A percentile compares a stretch with the other conserved stretches of the same genome.
Conservation (phyloP, 2,329 filamentous ascomycete species). For the Blastomyces parvus region DNA sequence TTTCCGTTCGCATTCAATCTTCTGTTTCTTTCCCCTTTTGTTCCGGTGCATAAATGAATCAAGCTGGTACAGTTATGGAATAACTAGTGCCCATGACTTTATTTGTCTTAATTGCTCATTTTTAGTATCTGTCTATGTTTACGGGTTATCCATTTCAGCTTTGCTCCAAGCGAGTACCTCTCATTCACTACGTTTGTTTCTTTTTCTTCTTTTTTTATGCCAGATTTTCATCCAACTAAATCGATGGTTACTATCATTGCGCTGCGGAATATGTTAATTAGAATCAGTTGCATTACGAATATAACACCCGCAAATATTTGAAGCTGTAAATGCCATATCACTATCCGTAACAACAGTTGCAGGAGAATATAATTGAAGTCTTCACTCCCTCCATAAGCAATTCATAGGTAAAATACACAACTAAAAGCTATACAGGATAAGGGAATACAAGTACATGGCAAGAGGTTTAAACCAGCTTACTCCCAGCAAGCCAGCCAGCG, state of each 20-base stretch:
- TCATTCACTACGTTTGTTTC: background rate
- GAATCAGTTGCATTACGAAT: background rate
- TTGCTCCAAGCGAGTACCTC: background rate
- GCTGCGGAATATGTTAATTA: background rate
- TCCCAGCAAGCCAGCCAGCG: background rate
- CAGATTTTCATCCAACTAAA: background rate
- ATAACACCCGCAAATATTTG: background rate
- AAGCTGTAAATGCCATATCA: background rate
- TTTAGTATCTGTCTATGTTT: background rate
- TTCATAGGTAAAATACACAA: background rate
- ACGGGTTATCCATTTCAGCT: background rate
- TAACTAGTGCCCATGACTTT: background rate
- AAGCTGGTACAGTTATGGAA: background rate
- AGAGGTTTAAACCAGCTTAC: background rate
- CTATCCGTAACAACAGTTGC: background rate
- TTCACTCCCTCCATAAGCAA: background rate
- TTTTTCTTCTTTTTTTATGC: background rate
- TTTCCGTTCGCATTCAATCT: background rate
- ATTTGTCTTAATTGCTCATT: background rate
- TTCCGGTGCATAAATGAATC: background rate
- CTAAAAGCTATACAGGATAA: background rate
- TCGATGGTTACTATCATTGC: background rate
- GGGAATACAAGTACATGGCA: background rate
- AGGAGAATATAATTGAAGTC: background rate
- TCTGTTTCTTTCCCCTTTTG: background rate